phyloP scores from a whole-genome alignment of 306 rosid species.

The Casuarina cunninghamiana region DNA sequence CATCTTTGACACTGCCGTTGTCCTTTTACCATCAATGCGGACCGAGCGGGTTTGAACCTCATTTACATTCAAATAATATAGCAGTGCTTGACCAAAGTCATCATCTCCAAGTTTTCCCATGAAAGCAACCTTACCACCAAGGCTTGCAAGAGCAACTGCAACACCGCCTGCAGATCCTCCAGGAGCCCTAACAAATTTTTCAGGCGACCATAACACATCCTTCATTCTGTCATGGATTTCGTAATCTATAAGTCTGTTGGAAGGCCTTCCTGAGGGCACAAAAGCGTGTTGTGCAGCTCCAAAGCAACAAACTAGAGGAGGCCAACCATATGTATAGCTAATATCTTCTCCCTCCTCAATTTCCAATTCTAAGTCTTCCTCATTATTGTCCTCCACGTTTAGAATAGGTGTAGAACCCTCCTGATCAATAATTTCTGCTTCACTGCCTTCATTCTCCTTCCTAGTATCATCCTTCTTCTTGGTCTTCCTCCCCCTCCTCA shows the following conservation, averaged over 20 bases:
- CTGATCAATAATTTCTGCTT: slow-evolving; percentile 45
- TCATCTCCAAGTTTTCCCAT: slow-evolving; percentile 98
- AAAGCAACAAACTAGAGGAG: slow-evolving; percentile 97
- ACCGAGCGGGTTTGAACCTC: slow-evolving; percentile 91
- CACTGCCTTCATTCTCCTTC: slow-evolving; percentile 40
- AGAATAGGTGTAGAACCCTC: slow-evolving; percentile 50
- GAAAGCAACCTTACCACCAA: slow-evolving; percentile 94
- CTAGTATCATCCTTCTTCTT: slow-evolving; percentile 40
- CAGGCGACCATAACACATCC: slow-evolving; percentile 79
- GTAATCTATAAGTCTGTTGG: slow-evolving; percentile 72
- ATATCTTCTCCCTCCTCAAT: slow-evolving; percentile 76
- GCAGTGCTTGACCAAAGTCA: slow-evolving; percentile 74
- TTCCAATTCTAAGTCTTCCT: slow-evolving; percentile 45
- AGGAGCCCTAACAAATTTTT: slow-evolving; percentile 76
- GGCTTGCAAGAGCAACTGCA: slow-evolving; percentile 83
- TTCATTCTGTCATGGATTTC: slow-evolving; percentile 78
- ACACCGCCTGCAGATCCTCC: slow-evolving; percentile 85
- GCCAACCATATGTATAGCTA: slow-evolving; percentile 82
- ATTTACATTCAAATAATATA: slow-evolving; percentile 75
- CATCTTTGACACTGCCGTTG: slow-evolving; percentile 70
- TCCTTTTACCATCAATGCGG: slow-evolving; percentile 57
- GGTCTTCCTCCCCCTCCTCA: slow-evolving; percentile 51
- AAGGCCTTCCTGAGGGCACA: slow-evolving; percentile 85
- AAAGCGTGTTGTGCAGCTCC: slow-evolving; percentile 92
- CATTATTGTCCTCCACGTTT: slow-evolving; percentile 54